A percentile compares a stretch with the other conserved stretches of the same genome.
phyloP scores from a whole-genome alignment of 2,329 filamentous ascomycete species.

The Xylariaceae sp. region DNA sequence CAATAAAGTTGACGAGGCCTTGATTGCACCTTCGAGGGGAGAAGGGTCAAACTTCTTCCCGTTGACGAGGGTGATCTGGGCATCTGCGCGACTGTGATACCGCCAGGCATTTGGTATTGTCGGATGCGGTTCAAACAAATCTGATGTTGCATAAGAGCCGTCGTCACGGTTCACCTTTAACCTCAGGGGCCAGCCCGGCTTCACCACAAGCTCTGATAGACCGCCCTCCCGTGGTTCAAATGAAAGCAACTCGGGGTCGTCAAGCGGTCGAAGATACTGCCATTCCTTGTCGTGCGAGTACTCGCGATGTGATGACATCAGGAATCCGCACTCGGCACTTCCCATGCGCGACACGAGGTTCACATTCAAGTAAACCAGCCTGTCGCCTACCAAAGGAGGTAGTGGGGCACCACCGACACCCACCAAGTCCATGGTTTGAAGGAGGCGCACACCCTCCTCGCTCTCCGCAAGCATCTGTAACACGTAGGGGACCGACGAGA shows the following conservation, averaged over 20 bases:
- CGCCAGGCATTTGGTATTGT: slow-evolving; percentile 55
- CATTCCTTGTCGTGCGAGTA: slow-evolving; percentile 55
- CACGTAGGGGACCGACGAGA: slow-evolving; percentile 61
- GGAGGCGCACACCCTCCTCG: slow-evolving; percentile 42
- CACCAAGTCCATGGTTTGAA: slow-evolving; percentile 57
- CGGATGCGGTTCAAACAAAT: slow-evolving; percentile 58
- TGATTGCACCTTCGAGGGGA: slow-evolving; percentile 55
- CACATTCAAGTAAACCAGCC: slow-evolving; percentile 48
- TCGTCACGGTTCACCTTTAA: slow-evolving; percentile 57
- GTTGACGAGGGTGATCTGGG: slow-evolving; percentile 60
- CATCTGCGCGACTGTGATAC: slow-evolving; percentile 60
- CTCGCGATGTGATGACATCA: slow-evolving; percentile 60
- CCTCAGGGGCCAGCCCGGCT: slow-evolving; percentile 55
- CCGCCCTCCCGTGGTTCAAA: slow-evolving; percentile 47
- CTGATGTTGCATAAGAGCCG: slow-evolving; percentile 61
- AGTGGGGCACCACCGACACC: slow-evolving; percentile 63
- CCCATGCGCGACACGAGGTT: slow-evolving; percentile 62
- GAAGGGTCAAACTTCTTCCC: slow-evolving; percentile 69
- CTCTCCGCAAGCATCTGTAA: slow-evolving; percentile 51
- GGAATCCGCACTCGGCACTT: slow-evolving; percentile 64
- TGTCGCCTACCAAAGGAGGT: slow-evolving; percentile 49
- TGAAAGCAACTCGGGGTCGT: slow-evolving; percentile 31
- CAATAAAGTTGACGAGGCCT: slow-evolving; percentile 41
- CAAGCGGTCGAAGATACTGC: slow-evolving; percentile 53
- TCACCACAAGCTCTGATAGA: slow-evolving; percentile 55